Conservation (phyloP, 176 grass and related monocot genomes). For the Stipa capillata region DNA sequence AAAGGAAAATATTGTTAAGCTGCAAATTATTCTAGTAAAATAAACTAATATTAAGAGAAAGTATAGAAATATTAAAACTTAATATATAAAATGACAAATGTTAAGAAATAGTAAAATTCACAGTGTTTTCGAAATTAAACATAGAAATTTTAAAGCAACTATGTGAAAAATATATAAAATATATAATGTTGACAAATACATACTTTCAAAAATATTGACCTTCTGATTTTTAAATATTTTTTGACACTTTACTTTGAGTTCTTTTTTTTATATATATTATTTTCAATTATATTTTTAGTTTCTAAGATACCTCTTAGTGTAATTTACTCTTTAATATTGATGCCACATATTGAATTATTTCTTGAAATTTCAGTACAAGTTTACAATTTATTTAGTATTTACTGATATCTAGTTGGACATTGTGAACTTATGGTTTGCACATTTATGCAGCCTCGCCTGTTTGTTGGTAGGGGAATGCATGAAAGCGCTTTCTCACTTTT, state of each 20-base stretch:
- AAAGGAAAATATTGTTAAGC: background rate
- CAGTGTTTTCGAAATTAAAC: background rate
- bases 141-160: background rate
- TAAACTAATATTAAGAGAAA: background rate
- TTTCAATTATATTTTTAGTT: conserved; percentile 1
- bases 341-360: background rate
- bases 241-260: too few species aligned
- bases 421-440: conserved; percentile 3
- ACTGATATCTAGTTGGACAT: background rate
- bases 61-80: background rate
- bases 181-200: background rate
- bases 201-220: background rate
- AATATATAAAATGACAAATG: background rate
- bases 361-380: background rate
- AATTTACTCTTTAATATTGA: background rate
- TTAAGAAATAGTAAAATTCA: background rate
- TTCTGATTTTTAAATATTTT: background rate
- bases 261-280: too few species aligned
- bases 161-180: background rate
- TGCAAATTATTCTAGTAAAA: background rate
- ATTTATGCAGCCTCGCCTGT: conserved; percentile 67
- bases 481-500: conserved; percentile 91
- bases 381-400: background rate
- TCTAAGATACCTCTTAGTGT: background rate
- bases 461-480: conserved; percentile 96